Percentiles rank a stretch among this genome's conserved stretches.
Evolutionary conservation across 768 basidiomycete species (phyloP).

Genomic region (Psilocybe subaeruginosa): DNA sequence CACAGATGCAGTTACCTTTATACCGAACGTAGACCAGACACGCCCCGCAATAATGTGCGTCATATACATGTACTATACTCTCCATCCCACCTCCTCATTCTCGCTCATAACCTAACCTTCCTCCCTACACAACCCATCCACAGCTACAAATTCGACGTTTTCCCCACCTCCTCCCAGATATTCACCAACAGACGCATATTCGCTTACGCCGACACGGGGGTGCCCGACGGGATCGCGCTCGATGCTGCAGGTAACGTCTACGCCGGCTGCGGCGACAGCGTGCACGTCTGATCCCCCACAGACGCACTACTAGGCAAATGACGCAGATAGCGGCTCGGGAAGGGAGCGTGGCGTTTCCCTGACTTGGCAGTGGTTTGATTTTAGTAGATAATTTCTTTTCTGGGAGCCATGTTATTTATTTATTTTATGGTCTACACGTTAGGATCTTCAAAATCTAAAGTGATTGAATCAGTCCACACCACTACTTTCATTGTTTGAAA

Average conservation of each 20-base stretch:
- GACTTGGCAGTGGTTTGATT: neutral
- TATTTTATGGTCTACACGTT: too few relatives aligned
- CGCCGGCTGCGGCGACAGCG: neutral
- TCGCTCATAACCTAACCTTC: neutral
- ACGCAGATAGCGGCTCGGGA: slow-evolving; percentile 2
- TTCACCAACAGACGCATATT: slow-evolving; percentile 65
- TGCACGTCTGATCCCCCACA: neutral
- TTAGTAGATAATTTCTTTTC: too few relatives aligned
- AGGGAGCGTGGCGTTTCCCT: slow-evolving; percentile 16
- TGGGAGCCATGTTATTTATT: too few relatives aligned
- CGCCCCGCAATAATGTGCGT: slow-evolving; percentile 69
- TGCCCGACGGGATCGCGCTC: slow-evolving; percentile 67
- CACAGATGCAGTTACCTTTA: slow-evolving; percentile 47
- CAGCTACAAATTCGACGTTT: slow-evolving; percentile 74
- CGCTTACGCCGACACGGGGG: slow-evolving; percentile 63
- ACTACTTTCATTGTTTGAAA: too few relatives aligned
- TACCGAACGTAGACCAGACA: slow-evolving; percentile 50
- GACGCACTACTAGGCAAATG: slow-evolving; percentile 1
- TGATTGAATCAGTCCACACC: too few relatives aligned
- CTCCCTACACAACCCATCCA: neutral
- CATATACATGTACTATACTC: neutral
- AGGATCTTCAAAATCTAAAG: too few relatives aligned
- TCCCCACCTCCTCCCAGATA: slow-evolving; percentile 44
- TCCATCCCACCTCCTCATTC: neutral
- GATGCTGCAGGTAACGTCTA: slow-evolving; percentile 57